Evolutionary conservation across 2,329 filamentous ascomycete species (phyloP), one percentile per base, ranked within the genome.

Genomic region (Diaporthe humulicola): DNA sequence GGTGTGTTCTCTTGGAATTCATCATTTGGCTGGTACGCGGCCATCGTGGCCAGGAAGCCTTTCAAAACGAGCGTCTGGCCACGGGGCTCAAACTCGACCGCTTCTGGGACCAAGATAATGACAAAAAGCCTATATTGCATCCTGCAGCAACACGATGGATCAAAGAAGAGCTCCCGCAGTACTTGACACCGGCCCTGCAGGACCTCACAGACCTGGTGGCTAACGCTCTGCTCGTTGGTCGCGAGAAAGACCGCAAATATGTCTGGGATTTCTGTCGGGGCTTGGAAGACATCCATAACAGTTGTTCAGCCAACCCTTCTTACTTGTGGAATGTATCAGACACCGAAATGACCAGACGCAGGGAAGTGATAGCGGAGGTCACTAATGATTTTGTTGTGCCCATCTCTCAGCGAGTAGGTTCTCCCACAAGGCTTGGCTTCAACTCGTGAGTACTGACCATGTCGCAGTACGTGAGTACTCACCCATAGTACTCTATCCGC

Each of bases 1-100:
- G 66, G 9, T 70, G 66, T 14, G 42, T 73, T 22, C 42, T 70
- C 8, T 22, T 73, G 45, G 71, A 73, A 19, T 70, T 70, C 28
- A 36, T 70, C 64, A 40, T 50, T 19, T 73, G 71, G 71, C 45
- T 73, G 10, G 8, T 33, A 5, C 19, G 30, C 33, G 71, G 71
- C 17, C 7, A 36, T 15, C 8, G 3, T 9, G 64, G 64, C 45
- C 25, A 22, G 42, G 10, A 25, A 4, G 4, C 19, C 0, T 57
- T 71, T n/a, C 8, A 71, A 7, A 14, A 28, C 3, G 38, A 25
- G 12, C 33, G 22, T 9, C n/a, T 19, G 8, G 48, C 19, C 30
- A 28, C n/a, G 30, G 38, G 9, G 22, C 48, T n/a, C 8, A 40
- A 45, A 1, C 22, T 38, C 36, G 66, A 69, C 5, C 66, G 66